A percentile compares a stretch with the other conserved stretches of the same genome.
phyloP scores from a whole-genome alignment of 768 basidiomycete species.

The Tricholoma flavovirens region DNA sequence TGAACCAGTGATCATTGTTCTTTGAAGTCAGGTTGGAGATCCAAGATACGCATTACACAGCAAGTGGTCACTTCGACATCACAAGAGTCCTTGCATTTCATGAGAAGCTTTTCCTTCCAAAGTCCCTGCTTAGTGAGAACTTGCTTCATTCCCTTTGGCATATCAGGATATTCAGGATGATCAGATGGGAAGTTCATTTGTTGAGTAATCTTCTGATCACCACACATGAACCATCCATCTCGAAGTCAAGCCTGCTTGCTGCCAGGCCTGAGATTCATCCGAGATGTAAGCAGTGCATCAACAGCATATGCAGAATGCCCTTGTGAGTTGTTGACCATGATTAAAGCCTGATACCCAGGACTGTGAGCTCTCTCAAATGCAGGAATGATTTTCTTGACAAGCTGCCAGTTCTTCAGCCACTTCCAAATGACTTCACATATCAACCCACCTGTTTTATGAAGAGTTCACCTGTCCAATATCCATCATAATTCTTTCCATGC shows the following conservation, averaged over 20 bases:
- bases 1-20: too few relatives aligned
- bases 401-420: slow-evolving; percentile 6
- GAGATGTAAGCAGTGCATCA: slow-evolving; percentile 27
- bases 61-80: slow-evolving; percentile 4
- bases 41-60: slow-evolving; percentile 17
- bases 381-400: slow-evolving; percentile 24
- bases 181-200: slow-evolving; percentile 29
- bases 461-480: slow-evolving; percentile 30
- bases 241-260: slow-evolving; percentile 32
- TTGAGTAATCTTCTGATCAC: slow-evolving; percentile 23
- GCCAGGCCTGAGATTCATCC: slow-evolving; percentile 34
- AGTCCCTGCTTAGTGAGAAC: slow-evolving; percentile 15
- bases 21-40: too few relatives aligned
- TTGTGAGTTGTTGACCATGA: slow-evolving; percentile 37
- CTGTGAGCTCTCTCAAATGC: slow-evolving; percentile 25
- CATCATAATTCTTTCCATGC: slow-evolving; percentile 40
- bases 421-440: slow-evolving; percentile 13
- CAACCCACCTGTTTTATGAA: slow-evolving; percentile 15
- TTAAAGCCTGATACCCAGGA: slow-evolving; percentile 26
- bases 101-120: slow-evolving; percentile 6
- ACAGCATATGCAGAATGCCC: slow-evolving; percentile 31
- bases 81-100: slow-evolving; percentile 16
- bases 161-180: slow-evolving; percentile 23
- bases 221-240: slow-evolving; percentile 25
- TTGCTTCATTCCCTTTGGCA: slow-evolving; percentile 19